These are phyloP conservation scores for Trypanosoma lewisi DNA, from an alignment of 208 protist genomes.

Conservation along the genomic window DNA sequence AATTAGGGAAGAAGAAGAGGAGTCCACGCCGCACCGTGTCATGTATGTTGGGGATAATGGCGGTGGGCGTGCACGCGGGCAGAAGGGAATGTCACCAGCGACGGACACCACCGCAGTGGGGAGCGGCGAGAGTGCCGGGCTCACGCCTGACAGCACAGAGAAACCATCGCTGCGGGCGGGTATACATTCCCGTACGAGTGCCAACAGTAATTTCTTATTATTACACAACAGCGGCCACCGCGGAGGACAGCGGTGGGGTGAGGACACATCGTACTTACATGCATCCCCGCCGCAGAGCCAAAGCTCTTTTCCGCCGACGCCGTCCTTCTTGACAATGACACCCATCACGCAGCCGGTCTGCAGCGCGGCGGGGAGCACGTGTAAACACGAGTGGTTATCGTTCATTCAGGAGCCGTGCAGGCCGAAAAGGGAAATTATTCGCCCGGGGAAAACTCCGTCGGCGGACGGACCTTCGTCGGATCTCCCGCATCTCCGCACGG, in stretches of 20 bases:
- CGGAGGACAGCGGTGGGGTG: not conserved
- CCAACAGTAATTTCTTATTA: not conserved
- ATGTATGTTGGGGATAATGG: not conserved
- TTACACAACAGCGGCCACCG: not conserved
- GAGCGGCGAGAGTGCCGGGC: not conserved
- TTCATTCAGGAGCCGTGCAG: constrained; percentile 14
- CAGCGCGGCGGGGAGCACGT: not conserved
- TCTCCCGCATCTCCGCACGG: not conserved
- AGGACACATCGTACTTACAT: not conserved
- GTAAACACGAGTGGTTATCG: not conserved
- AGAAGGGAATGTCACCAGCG: not conserved
- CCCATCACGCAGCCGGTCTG: not conserved
- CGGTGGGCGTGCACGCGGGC: not conserved
- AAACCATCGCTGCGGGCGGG: no score
- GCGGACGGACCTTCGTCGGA: not conserved
- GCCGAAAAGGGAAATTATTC: not conserved
- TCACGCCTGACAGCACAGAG: not conserved
- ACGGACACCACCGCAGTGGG: not conserved
- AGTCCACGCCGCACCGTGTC: not conserved
- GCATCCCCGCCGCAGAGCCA: not conserved
- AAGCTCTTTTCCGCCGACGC: not conserved
- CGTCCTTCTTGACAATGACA: constrained; percentile 3
- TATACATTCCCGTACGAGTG: no score
- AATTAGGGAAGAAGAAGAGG: not conserved
- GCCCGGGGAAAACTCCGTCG: not conserved